Evolutionary conservation across 1,139 yeast species (phyloP).

Genomic region (Candida gigantensis): DNA sequence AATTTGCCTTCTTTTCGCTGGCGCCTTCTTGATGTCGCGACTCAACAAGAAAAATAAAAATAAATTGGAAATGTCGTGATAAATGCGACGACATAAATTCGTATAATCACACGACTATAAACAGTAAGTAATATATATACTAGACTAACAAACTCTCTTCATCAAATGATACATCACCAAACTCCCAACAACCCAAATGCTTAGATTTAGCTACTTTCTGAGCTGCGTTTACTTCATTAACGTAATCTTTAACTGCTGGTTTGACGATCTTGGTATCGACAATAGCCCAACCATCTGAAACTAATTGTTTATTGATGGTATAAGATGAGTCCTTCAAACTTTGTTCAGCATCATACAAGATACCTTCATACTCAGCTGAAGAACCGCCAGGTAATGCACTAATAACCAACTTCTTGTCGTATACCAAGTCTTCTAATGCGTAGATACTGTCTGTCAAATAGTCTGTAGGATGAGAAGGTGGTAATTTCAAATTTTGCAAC

Average conservation of each 20-base stretch:
- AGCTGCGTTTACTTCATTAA: constrained; percentile 40
- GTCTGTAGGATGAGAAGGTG: constrained; percentile 60
- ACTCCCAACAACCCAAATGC: constrained; percentile 78
- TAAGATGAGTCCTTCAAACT: constrained; percentile 57
- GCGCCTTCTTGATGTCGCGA: too few species aligned
- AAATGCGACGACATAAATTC: constrained; percentile 1
- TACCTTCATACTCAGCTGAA: constrained; percentile 47
- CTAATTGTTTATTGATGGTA: constrained; percentile 64
- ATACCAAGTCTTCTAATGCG: constrained; percentile 54
- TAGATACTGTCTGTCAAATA: constrained; percentile 62
- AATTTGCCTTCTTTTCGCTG: too few species aligned
- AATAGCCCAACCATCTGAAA: constrained; percentile 65
- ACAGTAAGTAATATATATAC: neutral
- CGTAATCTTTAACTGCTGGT: constrained; percentile 35
- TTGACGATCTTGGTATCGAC: constrained; percentile 46
- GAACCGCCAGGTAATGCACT: constrained; percentile 47
- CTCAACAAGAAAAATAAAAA: too few species aligned
- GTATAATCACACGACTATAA: constrained; percentile 2
- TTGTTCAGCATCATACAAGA: constrained; percentile 63
- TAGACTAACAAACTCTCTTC: constrained; percentile 36
- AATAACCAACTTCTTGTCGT: constrained; percentile 60
- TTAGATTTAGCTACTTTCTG: constrained; percentile 52
- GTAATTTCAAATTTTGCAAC: constrained; percentile 58
- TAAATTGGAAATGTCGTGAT: neutral
- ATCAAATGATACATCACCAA: constrained; percentile 72